Base-by-base conservation (phyloP, 192 early-diverging fungal species). In the Mortierella claussenii region DNA sequence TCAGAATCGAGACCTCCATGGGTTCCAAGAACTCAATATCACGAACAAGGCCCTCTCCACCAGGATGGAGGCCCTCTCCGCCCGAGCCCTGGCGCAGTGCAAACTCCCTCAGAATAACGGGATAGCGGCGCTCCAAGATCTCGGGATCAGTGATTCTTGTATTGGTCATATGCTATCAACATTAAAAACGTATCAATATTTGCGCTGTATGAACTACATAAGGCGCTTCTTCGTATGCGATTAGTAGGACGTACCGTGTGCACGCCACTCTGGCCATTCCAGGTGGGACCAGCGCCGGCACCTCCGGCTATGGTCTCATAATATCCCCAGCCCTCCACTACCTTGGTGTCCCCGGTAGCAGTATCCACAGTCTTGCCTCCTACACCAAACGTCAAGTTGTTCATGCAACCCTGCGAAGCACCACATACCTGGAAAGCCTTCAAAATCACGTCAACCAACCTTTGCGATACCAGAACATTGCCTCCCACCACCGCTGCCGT, bases 131-230 rank as follows among this genome's bases (percentile, higher is more conserved):
- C 78, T 97, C 96, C 24, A 98, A 69, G 50, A 97, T 96, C 80
- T 97, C 97, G 0, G 96, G 95, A 79, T 99, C 97, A 1, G 97
- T 99, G 66, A 97, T 98, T 21, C 96, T 86, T 0, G 97, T 99
- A 69, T 99, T 99, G 31, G 97, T 99, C 95, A 97, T 96, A 69
- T 97, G 94, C 56, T 86, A 78, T 17, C 27, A 49, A 48, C 24
- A 52, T 7, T 28, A 42, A 50, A 30, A 50, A 43, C 11, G 31
- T n/a, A n/a, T n/a, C n/a, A n/a, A n/a, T n/a, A n/a, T n/a, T n/a
- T n/a, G n/a, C n/a, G n/a, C n/a, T n/a, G n/a, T n/a, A n/a, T n/a
- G n/a, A n/a, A n/a, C n/a, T n/a, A n/a, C n/a, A n/a, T n/a, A n/a
- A n/a, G n/a, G n/a, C n/a, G n/a, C n/a, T n/a, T n/a, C n/a, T n/a